Base-by-base conservation (phyloP, 768 basidiomycete species). In the Mycena floridula region DNA sequence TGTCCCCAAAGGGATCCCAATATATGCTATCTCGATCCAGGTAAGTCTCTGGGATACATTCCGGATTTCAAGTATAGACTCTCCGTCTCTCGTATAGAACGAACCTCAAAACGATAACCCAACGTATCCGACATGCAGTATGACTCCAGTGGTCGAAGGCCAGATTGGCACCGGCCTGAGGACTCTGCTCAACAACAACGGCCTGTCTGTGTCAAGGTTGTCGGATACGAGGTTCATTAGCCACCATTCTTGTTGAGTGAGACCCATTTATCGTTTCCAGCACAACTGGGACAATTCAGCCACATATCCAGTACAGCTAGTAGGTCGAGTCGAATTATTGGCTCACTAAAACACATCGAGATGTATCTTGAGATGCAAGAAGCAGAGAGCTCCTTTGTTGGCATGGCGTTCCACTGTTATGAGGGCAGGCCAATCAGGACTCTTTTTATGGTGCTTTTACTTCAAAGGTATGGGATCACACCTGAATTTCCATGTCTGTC, bases 221-320 rank as follows among this genome's bases (percentile, higher is more conserved):
- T 87, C 25, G 86, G 84, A 20, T 76, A 69, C 48, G 42, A 25
- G 45, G n/a, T 16, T 27, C 23, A 12, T 41, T 22, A 16, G 13
- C 20, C 23, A 15, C 20, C 3, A 4, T 22, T 25, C 9, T 25
- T 42, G n/a, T 42, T 5, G 15, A 12, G 20, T 21, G 18, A n/a
- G 12, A 9, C 13, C 18, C 16, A 40, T 32, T 37, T 11, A 18
- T 25, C 28, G 66, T 22, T 67, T 52, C 42, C 77, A 86, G 53
- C 86, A 89, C 52, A 89, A 89, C 54, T 89, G 87, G 87, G 65
- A 71, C 41, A 72, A 77, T 47, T 81, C 82, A 12, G 76, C 66
- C 5, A 60, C 67, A 11, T 88, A 88, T 50, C 80, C 86, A 0
- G 69, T 82, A 2, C 76, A 63, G 50, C 72, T 66, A 75, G 79